These are phyloP conservation scores for Gymnopus androsaceus DNA, from an alignment of 1,284 basidiomycete species.

Conservation along the genomic window DNA sequence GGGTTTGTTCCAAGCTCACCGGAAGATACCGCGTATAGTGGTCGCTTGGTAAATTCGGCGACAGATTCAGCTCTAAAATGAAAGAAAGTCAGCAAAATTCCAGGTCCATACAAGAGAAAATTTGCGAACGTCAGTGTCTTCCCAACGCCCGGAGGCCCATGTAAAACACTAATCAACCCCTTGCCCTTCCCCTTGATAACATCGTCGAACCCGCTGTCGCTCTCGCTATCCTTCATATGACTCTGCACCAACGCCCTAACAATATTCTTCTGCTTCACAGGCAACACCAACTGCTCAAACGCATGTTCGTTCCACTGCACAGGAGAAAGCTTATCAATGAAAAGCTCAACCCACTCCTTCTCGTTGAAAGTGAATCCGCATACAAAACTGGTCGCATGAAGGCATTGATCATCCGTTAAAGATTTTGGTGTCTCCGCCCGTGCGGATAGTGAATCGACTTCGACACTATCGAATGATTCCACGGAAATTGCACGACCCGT, in stretches of 20 bases:
- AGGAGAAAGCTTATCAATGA: background rate
- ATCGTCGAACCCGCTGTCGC: conserved; percentile 30
- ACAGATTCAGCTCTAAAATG: conserved; percentile 31
- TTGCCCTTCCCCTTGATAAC: conserved; percentile 33
- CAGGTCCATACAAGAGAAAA: background rate
- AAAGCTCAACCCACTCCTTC: conserved; percentile 1
- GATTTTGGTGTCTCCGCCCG: background rate
- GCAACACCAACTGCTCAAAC: conserved; percentile 31
- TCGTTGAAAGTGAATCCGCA: conserved; percentile 3
- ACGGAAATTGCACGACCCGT: background rate
- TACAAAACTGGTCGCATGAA: conserved; percentile 1
- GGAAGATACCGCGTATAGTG: conserved; percentile 35
- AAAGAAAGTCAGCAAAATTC: background rate
- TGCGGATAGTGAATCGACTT: too few relatives aligned
- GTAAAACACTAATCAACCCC: conserved; percentile 30
- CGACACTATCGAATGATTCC: background rate
- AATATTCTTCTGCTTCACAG: conserved; percentile 31
- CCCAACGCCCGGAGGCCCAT: conserved; percentile 31
- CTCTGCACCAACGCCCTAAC: conserved; percentile 31
- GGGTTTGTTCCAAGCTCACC: conserved; percentile 35
- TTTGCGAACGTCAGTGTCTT: conserved; percentile 34
- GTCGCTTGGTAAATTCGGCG: conserved; percentile 33
- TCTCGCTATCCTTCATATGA: conserved; percentile 20
- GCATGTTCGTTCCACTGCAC: conserved; percentile 32
- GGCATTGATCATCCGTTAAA: background rate